Percentiles rank a stretch among this genome's conserved stretches.
These are phyloP conservation scores for Podila verticillata DNA, from an alignment of 192 early-diverging fungal species.

Conservation along the genomic window DNA sequence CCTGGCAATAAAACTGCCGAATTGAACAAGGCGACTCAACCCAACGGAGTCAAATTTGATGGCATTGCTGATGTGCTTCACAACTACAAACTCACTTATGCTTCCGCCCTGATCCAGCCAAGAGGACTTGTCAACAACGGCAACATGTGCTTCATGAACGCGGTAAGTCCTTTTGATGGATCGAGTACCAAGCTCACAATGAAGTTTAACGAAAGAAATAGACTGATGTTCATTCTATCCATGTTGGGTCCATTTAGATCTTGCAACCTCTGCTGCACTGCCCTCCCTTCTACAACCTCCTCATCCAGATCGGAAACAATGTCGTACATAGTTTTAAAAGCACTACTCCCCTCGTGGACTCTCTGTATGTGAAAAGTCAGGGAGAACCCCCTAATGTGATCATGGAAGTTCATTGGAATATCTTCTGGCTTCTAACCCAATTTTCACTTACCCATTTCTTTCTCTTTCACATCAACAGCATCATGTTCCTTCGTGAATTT, in stretches of 20 bases:
- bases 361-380: conserved; percentile 77
- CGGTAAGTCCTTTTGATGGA: conserved; percentile 60
- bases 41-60: conserved; percentile 40
- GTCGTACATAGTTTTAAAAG: conserved; percentile 78
- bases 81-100: conserved; percentile 53
- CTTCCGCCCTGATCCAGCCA: conserved; percentile 68
- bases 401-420: too few species aligned
- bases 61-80: conserved; percentile 53
- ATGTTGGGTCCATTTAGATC: conserved; percentile 50
- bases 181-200: neutral
- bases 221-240: neutral
- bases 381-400: too few species aligned
- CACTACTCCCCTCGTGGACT: conserved; percentile 83
- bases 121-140: conserved; percentile 96
- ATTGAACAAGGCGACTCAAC: conserved; percentile 9
- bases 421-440: too few species aligned
- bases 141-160: conserved; percentile 99
- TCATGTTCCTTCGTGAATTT: conserved; percentile 72
- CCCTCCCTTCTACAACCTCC: conserved; percentile 90
- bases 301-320: conserved; percentile 70
- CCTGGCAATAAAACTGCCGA: conserved; percentile 8
- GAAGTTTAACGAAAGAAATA: neutral
- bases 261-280: conserved; percentile 95
- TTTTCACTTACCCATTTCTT: too few species aligned
- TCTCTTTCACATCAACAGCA: conserved; percentile 39